These are phyloP conservation scores for Aphanomyces astaci DNA, from an alignment of 352 stramenopile species.

Conservation along the genomic window DNA sequence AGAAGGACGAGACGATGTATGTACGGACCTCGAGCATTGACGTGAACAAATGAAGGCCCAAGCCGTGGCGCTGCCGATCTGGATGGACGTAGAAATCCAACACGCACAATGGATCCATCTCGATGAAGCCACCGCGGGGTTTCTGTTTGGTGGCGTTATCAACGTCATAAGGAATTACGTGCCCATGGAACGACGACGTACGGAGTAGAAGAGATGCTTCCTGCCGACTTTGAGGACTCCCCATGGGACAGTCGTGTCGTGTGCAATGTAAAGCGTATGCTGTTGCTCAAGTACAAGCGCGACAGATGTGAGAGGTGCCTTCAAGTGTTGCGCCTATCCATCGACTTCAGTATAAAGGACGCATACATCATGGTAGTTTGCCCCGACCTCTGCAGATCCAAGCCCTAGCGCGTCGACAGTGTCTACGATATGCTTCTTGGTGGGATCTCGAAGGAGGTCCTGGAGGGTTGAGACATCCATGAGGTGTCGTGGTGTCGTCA, in stretches of 20 bases:
- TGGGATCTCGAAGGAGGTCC: background rate
- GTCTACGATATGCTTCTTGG: conserved; percentile 5
- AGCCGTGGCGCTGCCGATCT: conserved; percentile 41
- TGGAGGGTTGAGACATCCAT: background rate
- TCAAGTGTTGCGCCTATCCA: conserved; percentile 47
- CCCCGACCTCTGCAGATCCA: conserved; percentile 38
- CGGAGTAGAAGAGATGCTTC: conserved; percentile 75
- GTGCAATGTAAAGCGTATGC: conserved; percentile 10
- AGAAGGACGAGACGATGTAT: background rate
- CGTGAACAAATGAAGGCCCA: conserved; percentile 59
- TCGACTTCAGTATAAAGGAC: background rate
- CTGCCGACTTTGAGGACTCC: conserved; percentile 57
- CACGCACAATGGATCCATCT: conserved; percentile 68
- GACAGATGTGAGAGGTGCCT: conserved; percentile 40
- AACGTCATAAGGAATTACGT: too few species aligned
- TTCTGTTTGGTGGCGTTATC: too few species aligned
- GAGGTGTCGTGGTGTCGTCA: too few species aligned
- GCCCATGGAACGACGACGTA: too few species aligned
- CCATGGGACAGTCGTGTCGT: conserved; percentile 24
- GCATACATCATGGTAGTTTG: background rate
- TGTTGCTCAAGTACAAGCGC: background rate
- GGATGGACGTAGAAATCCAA: conserved; percentile 73
- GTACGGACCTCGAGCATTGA: conserved; percentile 36
- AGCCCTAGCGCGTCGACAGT: conserved; percentile 38
- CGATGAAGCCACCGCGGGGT: conserved; percentile 45